Conservation (phyloP, 257 asterid species). For the Nicotiana knightiana region DNA sequence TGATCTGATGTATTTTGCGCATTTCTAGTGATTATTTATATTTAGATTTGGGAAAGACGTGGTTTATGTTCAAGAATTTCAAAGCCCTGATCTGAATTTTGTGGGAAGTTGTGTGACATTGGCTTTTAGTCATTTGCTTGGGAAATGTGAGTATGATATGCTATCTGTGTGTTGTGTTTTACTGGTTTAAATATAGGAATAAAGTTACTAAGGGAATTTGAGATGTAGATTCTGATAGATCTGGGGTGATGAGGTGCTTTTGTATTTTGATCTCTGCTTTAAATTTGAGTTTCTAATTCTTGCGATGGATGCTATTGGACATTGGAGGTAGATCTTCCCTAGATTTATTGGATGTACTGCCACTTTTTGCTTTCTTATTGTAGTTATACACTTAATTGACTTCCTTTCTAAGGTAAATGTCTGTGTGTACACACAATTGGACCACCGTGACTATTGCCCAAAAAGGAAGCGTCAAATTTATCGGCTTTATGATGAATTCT, state of each 20-base stretch:
- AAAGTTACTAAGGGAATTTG: not conserved
- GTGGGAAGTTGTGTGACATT: not conserved
- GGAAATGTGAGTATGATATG: not conserved
- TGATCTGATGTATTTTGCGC: not conserved
- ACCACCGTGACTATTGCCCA: not conserved
- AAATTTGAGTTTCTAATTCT: not conserved
- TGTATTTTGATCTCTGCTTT: not conserved
- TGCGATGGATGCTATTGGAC: too few relatives aligned
- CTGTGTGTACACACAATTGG: not conserved
- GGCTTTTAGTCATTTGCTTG: not conserved
- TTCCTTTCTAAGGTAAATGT: not conserved
- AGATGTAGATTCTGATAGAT: not conserved
- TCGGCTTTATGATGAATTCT: not conserved
- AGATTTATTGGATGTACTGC: not conserved
- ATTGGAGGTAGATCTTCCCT: not conserved
- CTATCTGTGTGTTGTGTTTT: not conserved
- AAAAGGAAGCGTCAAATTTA: not conserved
- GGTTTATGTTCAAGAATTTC: conserved; percentile 9
- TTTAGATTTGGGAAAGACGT: not conserved
- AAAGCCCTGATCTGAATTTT: conserved; percentile 10
- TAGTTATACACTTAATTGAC: not conserved
- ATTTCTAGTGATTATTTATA: not conserved
- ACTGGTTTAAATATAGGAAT: not conserved
- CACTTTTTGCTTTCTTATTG: not conserved
- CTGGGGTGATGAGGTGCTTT: not conserved